Percentiles rank a stretch among this genome's conserved stretches.
Conservation (phyloP, 1,284 basidiomycete genomes). For the Peniophora sp. region DNA sequence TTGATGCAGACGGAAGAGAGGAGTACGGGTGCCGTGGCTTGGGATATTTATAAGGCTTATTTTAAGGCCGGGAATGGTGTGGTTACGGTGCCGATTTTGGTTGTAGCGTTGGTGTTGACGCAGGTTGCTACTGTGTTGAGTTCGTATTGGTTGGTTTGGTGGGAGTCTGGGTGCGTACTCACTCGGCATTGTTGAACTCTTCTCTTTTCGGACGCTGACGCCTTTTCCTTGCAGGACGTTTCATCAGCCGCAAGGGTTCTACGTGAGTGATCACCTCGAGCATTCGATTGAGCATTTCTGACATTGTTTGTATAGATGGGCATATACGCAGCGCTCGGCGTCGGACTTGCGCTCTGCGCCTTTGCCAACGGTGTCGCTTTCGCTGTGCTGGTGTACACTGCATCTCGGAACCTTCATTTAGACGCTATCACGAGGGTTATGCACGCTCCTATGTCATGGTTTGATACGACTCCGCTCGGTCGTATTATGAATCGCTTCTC, state of each 20-base stretch:
- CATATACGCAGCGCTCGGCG: constrained; percentile 52
- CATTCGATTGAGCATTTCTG: constrained; percentile 4
- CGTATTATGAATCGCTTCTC: constrained; percentile 86
- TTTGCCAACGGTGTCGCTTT: constrained; percentile 53
- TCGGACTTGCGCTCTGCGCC: constrained; percentile 38
- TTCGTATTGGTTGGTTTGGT: constrained; percentile 71
- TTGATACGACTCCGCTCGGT: constrained; percentile 60
- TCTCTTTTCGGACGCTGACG: background rate
- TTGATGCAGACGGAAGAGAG: constrained; percentile 64
- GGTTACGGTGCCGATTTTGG: constrained; percentile 44
- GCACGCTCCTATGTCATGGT: constrained; percentile 81
- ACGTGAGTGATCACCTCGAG: constrained; percentile 30
- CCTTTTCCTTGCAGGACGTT: constrained; percentile 30
- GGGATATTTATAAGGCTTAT: constrained; percentile 45
- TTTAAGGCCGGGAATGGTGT: constrained; percentile 47
- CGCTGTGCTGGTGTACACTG: constrained; percentile 59
- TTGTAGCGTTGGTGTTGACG: constrained; percentile 41
- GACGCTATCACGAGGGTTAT: constrained; percentile 56
- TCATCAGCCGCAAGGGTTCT: constrained; percentile 46
- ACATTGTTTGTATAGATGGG: constrained; percentile 43
- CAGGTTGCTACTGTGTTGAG: constrained; percentile 58
- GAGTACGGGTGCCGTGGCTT: constrained; percentile 49
- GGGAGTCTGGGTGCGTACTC: constrained; percentile 45
- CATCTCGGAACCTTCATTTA: constrained; percentile 44
- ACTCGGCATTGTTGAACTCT: too few relatives aligned